phyloP scores from a whole-genome alignment of 2,329 filamentous ascomycete genomes.

The Stemphylium beticola region DNA sequence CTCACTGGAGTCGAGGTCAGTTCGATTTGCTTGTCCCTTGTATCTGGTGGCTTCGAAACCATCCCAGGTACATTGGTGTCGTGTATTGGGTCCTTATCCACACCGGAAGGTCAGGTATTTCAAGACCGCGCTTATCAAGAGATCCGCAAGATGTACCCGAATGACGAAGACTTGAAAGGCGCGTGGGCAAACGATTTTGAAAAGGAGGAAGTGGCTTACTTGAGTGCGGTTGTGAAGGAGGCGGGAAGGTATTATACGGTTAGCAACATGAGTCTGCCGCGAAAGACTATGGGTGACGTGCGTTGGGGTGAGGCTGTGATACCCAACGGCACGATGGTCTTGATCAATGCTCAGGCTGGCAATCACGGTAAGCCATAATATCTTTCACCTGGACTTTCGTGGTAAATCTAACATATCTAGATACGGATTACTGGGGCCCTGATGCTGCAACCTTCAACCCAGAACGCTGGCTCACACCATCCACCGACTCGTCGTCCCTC shows the following conservation, averaged over 20 bases:
- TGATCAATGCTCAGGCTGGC: conserved; percentile 62
- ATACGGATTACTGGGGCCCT: conserved; percentile 57
- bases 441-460: conserved; percentile 57
- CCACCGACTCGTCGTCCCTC: neutral
- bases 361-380: conserved; percentile 54
- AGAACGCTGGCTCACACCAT: conserved; percentile 53
- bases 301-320: conserved; percentile 60
- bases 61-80: conserved; percentile 62
- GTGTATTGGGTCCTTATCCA: conserved; percentile 58
- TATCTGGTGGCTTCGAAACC: conserved; percentile 62
- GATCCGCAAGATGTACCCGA: conserved; percentile 57
- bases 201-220: conserved; percentile 58
- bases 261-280: conserved; percentile 59
- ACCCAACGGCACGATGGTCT: conserved; percentile 60
- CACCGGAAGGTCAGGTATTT: conserved; percentile 56
- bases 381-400: conserved; percentile 50
- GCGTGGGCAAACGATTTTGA: conserved; percentile 56
- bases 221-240: conserved; percentile 59
- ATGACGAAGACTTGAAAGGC: conserved; percentile 46
- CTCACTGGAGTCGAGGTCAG: conserved; percentile 60
- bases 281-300: conserved; percentile 59
- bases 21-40: conserved; percentile 60
- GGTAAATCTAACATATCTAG: conserved; percentile 52
- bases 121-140: conserved; percentile 61
- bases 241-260: conserved; percentile 62